Evolutionary conservation across 2,329 filamentous ascomycete genomes (phyloP).

Genomic region (Sporothrix phasma): DNA sequence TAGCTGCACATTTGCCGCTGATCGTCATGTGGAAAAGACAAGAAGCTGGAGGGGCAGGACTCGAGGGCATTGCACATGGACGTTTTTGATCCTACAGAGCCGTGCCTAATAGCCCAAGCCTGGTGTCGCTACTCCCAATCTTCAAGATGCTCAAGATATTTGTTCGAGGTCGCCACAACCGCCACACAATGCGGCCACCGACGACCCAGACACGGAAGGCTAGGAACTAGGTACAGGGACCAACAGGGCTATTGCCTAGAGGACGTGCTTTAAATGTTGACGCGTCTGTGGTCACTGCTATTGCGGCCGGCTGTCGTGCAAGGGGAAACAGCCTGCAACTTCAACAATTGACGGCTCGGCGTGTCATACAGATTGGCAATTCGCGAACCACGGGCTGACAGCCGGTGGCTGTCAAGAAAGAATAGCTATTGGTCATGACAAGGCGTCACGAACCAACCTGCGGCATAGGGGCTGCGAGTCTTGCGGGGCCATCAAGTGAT

Average conservation of each 20-base stretch:
- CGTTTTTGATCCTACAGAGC: not conserved
- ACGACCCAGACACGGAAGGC: not conserved
- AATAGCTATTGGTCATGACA: not conserved
- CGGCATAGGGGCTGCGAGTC: not conserved
- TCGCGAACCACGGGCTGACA: not conserved
- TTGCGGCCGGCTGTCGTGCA: not conserved
- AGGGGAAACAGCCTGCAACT: not conserved
- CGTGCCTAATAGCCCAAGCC: no score
- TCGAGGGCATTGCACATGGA: not conserved
- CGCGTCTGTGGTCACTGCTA: not conserved
- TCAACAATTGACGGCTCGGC: not conserved
- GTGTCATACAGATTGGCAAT: not conserved
- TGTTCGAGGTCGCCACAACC: not conserved
- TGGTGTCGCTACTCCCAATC: no score
- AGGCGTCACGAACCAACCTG: not conserved
- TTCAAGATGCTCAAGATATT: not conserved
- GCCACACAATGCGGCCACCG: slow-evolving; percentile 1
- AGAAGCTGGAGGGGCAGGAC: not conserved
- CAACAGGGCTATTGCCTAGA: not conserved
- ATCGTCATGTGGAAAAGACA: not conserved
- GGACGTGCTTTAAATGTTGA: not conserved
- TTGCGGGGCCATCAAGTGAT: not conserved
- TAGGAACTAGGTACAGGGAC: not conserved
- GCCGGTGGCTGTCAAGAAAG: not conserved
- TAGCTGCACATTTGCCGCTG: not conserved